phyloP scores from a whole-genome alignment of 2,329 filamentous ascomycete species.

The Leptographium galeiforme region DNA sequence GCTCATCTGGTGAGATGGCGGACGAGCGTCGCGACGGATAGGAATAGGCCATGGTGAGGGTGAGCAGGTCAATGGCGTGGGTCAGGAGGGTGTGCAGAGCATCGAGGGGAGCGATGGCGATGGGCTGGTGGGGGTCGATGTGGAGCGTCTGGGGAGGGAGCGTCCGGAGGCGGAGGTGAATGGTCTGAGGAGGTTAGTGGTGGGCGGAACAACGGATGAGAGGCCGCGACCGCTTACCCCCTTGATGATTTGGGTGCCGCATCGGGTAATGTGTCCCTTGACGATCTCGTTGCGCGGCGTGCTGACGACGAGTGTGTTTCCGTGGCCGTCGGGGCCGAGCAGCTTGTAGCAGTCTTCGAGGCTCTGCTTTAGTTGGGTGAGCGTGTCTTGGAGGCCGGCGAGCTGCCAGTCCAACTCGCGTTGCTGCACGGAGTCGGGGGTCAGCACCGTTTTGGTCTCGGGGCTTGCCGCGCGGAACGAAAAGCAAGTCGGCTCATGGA shows the following conservation, averaged over 20 bases:
- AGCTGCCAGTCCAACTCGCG: slow-evolving; percentile 44
- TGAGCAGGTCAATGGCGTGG: slow-evolving; percentile 69
- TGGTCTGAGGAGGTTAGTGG: slow-evolving; percentile 34
- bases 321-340: slow-evolving; percentile 70
- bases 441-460: neutral
- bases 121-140: slow-evolving; percentile 33
- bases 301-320: slow-evolving; percentile 79
- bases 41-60: slow-evolving; percentile 56
- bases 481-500: neutral
- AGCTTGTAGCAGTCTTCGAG: slow-evolving; percentile 82
- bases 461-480: neutral
- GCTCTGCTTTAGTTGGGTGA: slow-evolving; percentile 43
- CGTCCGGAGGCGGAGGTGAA: slow-evolving; percentile 64
- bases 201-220: neutral
- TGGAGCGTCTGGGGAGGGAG: slow-evolving; percentile 38
- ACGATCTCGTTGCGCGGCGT: slow-evolving; percentile 77
- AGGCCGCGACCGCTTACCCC: slow-evolving; percentile 42
- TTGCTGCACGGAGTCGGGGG: slow-evolving; percentile 12
- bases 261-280: slow-evolving; percentile 82
- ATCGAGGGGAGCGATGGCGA: slow-evolving; percentile 57
- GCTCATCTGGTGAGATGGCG: neutral
- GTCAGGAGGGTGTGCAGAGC: slow-evolving; percentile 65
- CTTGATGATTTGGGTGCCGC: slow-evolving; percentile 84
- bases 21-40: neutral
- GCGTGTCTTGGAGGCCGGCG: slow-evolving; percentile 31